Percentiles rank a stretch among this genome's conserved stretches.
phyloP scores from a whole-genome alignment of 768 basidiomycete genomes.

The Hysterangium stoloniferum region DNA sequence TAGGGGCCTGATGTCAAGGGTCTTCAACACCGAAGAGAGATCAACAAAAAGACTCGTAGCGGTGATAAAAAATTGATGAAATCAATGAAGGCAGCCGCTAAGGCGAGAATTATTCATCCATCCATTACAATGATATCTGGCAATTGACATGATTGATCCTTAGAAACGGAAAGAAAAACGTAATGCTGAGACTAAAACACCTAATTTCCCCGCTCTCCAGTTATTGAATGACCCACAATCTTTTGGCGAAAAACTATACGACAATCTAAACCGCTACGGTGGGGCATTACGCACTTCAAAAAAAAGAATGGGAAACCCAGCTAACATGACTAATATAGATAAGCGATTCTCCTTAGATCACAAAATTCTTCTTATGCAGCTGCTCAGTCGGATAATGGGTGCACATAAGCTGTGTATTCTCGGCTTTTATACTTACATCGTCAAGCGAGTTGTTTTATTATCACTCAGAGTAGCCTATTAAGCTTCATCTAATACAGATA shows the following conservation, averaged over 20 bases:
- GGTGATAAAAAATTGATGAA: constrained; percentile 75
- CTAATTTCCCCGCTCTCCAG: constrained; percentile 90
- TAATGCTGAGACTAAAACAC: constrained; percentile 20
- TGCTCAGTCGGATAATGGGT: constrained; percentile 90
- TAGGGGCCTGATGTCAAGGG: constrained; percentile 62
- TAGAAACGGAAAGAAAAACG: constrained; percentile 30
- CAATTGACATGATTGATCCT: constrained; percentile 7
- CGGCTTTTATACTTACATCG: constrained; percentile 91
- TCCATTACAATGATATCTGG: not conserved
- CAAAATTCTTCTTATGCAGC: constrained; percentile 95
- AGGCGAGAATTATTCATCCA: constrained; percentile 36
- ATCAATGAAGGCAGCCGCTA: constrained; percentile 64
- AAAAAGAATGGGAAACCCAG: no score
- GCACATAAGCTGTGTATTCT: constrained; percentile 89
- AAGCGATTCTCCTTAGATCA: constrained; percentile 95
- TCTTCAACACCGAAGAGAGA: constrained; percentile 78
- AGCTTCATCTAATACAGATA: constrained; percentile 44
- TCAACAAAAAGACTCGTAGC: constrained; percentile 89
- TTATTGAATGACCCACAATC: constrained; percentile 93
- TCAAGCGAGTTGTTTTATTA: constrained; percentile 32
- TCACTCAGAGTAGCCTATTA: not conserved
- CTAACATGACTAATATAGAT: constrained; percentile 36
- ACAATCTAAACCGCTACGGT: constrained; percentile 64
- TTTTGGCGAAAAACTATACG: constrained; percentile 90
- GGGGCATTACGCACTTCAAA: not conserved